Evolutionary conservation across 208 protist genomes (phyloP), one percentile per base, ranked within the genome.

Genomic region (Trypanosoma theileri): DNA sequence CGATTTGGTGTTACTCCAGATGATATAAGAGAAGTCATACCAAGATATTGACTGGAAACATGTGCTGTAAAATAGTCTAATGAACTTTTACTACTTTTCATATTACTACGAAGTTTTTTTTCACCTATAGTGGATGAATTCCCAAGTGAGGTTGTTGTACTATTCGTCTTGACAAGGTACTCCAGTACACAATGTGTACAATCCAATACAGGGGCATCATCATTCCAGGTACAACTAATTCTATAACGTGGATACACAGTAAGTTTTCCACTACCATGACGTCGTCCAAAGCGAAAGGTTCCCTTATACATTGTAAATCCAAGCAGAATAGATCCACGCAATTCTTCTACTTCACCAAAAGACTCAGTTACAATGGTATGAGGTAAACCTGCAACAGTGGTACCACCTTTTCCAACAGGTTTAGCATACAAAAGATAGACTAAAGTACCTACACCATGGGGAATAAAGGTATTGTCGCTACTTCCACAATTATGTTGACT

Each of bases 151-250:
- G 28, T 35, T 35, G 28, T 35, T 35, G 50, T 17, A 13, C 41
- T 50, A 19, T 35, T 16, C n/a, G 52, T 8, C 14, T 53, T 24
- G 28, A 31, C 10, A 17, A 68, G 24, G 53, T 28, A 65, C 8
- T 50, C 45, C 19, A 81, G 44, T 16, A 73, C 31, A 66, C 75
- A 81, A 17, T 56, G 70, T 11, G 48, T 56, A 14, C 56, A 12
- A 26, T 51, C 51, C 26, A 89, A 53, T 21, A 74, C 60, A 13
- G 85, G 85, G 22, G 65, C 55, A 42, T 82, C 81, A 44, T 85
- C 48, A n/a, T 71, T 71, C 85, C 85, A 91, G 16, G 51, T 42
- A 52, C 85, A 86, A 19, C 79, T 73, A 21, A 91, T 51, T n/a
- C 4, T 71, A 59, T 85, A 73, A n/a, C 75, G 66, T 9, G 77